Evolutionary conservation across 192 early-diverging fungal genomes (phyloP), one percentile per base, ranked within the genome.

Genomic region (Geosiphon pyriformis): DNA sequence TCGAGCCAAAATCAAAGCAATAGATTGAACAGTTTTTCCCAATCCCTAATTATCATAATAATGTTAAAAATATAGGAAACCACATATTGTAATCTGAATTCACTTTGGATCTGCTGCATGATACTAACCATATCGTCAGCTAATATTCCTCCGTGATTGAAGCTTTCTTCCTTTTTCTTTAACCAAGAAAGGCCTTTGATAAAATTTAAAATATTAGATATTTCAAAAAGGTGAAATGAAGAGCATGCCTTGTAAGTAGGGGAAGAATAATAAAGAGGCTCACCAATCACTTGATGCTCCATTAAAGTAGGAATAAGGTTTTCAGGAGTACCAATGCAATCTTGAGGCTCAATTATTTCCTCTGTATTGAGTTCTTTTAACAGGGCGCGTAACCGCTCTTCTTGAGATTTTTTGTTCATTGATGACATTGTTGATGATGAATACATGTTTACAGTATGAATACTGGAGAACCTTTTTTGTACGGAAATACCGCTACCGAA

Each of bases 41-140:
- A 42, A 15, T 10, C 37, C 37, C n/a, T n/a, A n/a, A n/a, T n/a
- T n/a, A n/a, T n/a, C n/a, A n/a, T n/a, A n/a, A n/a, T n/a, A n/a
- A n/a, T n/a, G n/a, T n/a, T n/a, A n/a, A n/a, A n/a, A n/a, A n/a
- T n/a, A n/a, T n/a, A n/a, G n/a, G n/a, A n/a, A n/a, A n/a, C n/a
- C n/a, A n/a, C n/a, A n/a, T n/a, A n/a, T n/a, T n/a, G n/a, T n/a
- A n/a, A n/a, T n/a, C n/a, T n/a, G n/a, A n/a, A n/a, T n/a, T n/a
- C n/a, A n/a, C n/a, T n/a, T n/a, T n/a, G n/a, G n/a, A n/a, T n/a
- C n/a, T n/a, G n/a, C n/a, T n/a, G n/a, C n/a, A n/a, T n/a, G n/a
- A n/a, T n/a, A n/a, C n/a, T n/a, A n/a, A n/a, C 48, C 53, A 55
- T 55, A 20, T 55, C 53, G 23, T 55, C 53, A 23, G 53, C 53